Conservation (phyloP, 371 early-diverging fungal genomes). For the Mortierella sp. region DNA sequence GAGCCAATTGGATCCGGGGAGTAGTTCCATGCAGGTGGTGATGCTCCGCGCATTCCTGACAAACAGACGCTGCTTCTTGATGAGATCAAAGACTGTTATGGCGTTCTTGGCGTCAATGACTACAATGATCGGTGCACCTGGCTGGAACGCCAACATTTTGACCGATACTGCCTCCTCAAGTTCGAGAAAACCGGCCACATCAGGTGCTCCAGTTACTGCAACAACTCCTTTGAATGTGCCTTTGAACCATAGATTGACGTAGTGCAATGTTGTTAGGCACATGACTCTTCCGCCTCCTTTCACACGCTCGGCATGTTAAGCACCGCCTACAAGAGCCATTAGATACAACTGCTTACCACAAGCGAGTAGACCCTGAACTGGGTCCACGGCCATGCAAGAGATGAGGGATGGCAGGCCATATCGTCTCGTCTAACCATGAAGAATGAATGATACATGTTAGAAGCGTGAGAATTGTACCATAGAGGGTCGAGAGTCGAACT, state of each 20-base stretch:
- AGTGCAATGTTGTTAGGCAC: no score
- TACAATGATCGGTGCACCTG: slow-evolving; percentile 58
- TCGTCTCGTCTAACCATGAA: slow-evolving; percentile 54
- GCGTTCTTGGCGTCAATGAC: slow-evolving; percentile 63
- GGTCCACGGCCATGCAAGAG: slow-evolving; percentile 63
- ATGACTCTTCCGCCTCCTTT: no score
- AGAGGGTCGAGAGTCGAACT: slow-evolving; percentile 5
- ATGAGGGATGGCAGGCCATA: slow-evolving; percentile 63
- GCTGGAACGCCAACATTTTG: slow-evolving; percentile 65
- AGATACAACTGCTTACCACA: slow-evolving; percentile 52
- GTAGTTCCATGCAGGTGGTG: slow-evolving; percentile 63
- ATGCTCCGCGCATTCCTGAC: slow-evolving; percentile 57
- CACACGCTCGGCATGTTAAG: no score
- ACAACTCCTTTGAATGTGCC: slow-evolving; percentile 49
- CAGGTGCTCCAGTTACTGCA: slow-evolving; percentile 41
- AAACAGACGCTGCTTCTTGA: slow-evolving; percentile 55
- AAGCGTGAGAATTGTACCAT: neutral
- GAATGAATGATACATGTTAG: no score
- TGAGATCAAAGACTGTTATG: slow-evolving; percentile 62
- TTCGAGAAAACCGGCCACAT: slow-evolving; percentile 34
- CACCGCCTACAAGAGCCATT: no score
- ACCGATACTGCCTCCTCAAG: slow-evolving; percentile 51
- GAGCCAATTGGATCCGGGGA: slow-evolving; percentile 67
- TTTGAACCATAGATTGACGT: no score
- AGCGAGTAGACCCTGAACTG: slow-evolving; percentile 64